Conservation (phyloP, 495 filamentous ascomycete species). For the Penicillium odoratum region DNA sequence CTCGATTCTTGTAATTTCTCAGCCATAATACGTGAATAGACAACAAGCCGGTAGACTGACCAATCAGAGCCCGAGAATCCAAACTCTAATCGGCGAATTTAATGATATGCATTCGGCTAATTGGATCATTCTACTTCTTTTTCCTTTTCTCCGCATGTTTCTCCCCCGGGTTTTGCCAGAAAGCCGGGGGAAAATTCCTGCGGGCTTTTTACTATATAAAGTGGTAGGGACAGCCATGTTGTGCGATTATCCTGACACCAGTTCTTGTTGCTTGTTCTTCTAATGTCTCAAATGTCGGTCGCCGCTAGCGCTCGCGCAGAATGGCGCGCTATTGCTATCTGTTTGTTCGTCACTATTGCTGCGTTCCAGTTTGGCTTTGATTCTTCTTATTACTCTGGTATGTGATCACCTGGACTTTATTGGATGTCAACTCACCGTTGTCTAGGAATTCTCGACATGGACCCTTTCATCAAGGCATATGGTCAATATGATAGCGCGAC, state of each 20-base stretch:
- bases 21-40: not conserved
- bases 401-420: not conserved
- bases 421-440: not conserved
- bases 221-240: not conserved
- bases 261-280: too few species aligned
- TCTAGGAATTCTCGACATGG: conserved; percentile 1
- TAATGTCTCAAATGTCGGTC: conserved; percentile 1
- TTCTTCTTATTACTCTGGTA: conserved; percentile 3
- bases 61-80: not conserved
- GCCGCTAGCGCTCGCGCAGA: not conserved
- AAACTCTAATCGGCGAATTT: not conserved
- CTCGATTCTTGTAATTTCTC: too few species aligned
- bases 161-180: not conserved
- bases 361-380: conserved; percentile 3
- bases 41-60: not conserved
- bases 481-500: not conserved
- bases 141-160: not conserved
- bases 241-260: not conserved
- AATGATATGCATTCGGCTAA: not conserved
- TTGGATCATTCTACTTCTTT: not conserved
- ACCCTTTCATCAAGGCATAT: not conserved
- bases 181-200: not conserved
- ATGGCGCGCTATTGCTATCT: conserved; percentile 3
- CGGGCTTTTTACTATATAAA: not conserved
- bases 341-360: conserved; percentile 4